Evolutionary conservation across 345 rosid genomes (phyloP).

Genomic region (Pelargonium nanum): DNA sequence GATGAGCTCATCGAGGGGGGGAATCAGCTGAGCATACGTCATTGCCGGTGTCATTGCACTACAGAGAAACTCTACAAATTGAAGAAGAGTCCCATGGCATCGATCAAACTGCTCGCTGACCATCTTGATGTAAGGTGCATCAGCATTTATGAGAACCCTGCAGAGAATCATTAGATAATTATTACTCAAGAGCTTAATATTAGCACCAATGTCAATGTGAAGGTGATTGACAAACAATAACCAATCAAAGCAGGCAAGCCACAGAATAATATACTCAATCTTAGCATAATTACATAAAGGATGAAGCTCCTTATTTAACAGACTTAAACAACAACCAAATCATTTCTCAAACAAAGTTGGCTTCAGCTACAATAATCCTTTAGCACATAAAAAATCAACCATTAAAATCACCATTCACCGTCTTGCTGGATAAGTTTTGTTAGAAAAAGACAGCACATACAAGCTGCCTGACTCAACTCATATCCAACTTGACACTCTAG

Average conservation of each 20-base stretch:
- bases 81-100: conserved; percentile 98
- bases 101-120: conserved; percentile 98
- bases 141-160: conserved; percentile 90
- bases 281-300: no score
- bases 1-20: conserved; percentile 77
- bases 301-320: no score
- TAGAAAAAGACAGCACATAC: no score
- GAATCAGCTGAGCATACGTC: conserved; percentile 75
- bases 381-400: no score
- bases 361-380: no score
- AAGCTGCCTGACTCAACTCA: no score
- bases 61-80: conserved; percentile 87
- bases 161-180: conserved; percentile 15
- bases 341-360: no score
- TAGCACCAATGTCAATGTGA: not conserved
- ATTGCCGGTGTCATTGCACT: conserved; percentile 67
- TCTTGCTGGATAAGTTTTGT: no score
- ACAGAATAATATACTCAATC: no score
- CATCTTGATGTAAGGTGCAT: conserved; percentile 97
- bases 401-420: no score
- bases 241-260: not conserved
- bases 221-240: not conserved
- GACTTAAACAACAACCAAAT: no score
- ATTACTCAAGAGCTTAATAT: not conserved
- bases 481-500: no score